Evolutionary conservation across 331 rosid species (phyloP).

Genomic region (Phaseolus coccineus): DNA sequence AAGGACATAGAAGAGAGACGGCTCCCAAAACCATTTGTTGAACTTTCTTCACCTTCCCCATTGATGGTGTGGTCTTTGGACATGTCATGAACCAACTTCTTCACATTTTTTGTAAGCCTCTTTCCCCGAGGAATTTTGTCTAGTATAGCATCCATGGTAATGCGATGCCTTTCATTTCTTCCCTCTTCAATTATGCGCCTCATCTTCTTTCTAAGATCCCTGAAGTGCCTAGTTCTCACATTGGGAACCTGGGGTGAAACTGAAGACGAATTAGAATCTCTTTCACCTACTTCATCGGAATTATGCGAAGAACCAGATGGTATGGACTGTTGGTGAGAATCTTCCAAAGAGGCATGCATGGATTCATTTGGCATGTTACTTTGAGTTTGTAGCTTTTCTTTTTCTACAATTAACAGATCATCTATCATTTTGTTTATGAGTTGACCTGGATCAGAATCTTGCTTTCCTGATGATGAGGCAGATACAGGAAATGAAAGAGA

Average conservation of each 20-base stretch:
- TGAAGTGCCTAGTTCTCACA: constrained; percentile 53
- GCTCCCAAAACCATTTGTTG: constrained; percentile 30
- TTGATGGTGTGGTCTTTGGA: constrained; percentile 37
- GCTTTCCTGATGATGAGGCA: constrained; percentile 40
- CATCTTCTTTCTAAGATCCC: constrained; percentile 67
- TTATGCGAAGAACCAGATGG: constrained; percentile 27
- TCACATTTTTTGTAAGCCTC: constrained; percentile 38
- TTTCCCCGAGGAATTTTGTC: constrained; percentile 78
- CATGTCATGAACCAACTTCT: constrained; percentile 32
- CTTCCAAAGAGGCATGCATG: not conserved
- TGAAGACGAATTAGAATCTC: constrained; percentile 1
- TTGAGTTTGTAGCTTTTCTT: constrained; percentile 16
- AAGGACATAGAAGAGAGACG: constrained; percentile 41
- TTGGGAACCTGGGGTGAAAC: constrained; percentile 37
- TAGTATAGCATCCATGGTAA: constrained; percentile 72
- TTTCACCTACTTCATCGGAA: not conserved
- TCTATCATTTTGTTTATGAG: constrained; percentile 40
- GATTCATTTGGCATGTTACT: constrained; percentile 14
- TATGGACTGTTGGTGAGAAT: not conserved
- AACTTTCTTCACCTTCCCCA: constrained; percentile 49
- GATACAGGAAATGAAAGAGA: constrained; percentile 60
- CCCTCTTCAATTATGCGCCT: constrained; percentile 64
- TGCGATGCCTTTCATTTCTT: constrained; percentile 60
- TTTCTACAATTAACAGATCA: constrained; percentile 1
- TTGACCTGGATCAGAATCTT: constrained; percentile 42